phyloP scores from a whole-genome alignment of 2,329 filamentous ascomycete genomes.

The Pyrenophora seminiperda region DNA sequence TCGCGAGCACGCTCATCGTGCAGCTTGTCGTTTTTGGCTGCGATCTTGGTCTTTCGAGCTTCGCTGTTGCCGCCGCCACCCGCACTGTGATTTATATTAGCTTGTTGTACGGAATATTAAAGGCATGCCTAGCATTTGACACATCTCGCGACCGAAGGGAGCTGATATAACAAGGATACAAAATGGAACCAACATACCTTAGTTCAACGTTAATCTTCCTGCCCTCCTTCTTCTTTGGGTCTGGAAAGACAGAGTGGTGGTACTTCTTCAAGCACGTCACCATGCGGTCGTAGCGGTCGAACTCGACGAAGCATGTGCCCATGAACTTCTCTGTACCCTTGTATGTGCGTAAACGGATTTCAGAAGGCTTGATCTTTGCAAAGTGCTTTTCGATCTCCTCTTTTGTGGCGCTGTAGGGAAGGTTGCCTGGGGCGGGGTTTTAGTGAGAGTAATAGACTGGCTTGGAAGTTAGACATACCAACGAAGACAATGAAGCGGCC shows the following conservation, averaged over 20 bases:
- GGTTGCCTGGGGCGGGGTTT: constrained; percentile 66
- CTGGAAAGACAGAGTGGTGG: constrained; percentile 80
- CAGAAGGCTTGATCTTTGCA: constrained; percentile 70
- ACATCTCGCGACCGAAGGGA: not conserved
- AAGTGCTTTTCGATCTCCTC: constrained; percentile 77
- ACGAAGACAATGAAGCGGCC: constrained; percentile 79
- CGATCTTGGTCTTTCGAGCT: constrained; percentile 75
- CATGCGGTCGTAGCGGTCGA: constrained; percentile 84
- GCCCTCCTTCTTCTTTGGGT: constrained; percentile 59
- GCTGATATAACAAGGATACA: not conserved
- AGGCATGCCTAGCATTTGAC: too few species aligned
- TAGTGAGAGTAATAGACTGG: not conserved
- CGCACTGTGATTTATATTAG: constrained; percentile 58
- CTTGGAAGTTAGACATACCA: constrained; percentile 51
- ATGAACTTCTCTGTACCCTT: constrained; percentile 47
- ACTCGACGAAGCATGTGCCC: constrained; percentile 71
- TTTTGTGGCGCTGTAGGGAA: constrained; percentile 80
- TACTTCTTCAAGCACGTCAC: constrained; percentile 89
- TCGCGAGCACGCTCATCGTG: constrained; percentile 67
- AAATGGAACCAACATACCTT: constrained; percentile 60
- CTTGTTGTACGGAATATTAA: constrained; percentile 4
- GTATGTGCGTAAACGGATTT: constrained; percentile 62
- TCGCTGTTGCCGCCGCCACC: constrained; percentile 83
- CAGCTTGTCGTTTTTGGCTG: constrained; percentile 83
- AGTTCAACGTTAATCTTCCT: constrained; percentile 92